These are phyloP conservation scores for Phialocephala subalpina DNA, from an alignment of 2,329 filamentous ascomycete species.

Conservation along the genomic window DNA sequence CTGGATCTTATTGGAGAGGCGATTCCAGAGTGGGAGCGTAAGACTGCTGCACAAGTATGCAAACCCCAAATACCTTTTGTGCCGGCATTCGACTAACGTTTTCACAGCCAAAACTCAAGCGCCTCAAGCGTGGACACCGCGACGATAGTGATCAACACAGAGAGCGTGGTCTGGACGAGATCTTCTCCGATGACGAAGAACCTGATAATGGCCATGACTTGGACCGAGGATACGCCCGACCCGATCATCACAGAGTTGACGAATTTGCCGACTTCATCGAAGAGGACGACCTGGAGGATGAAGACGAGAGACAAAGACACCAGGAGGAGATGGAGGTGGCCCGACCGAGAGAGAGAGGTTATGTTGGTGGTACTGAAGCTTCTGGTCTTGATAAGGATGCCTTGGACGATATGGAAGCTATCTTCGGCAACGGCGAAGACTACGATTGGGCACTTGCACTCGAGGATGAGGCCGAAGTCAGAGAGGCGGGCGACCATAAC, in stretches of 20 bases:
- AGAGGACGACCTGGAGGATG: slow-evolving; percentile 90
- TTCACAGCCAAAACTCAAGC: slow-evolving; percentile 86
- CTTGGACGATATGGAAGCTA: slow-evolving; percentile 93
- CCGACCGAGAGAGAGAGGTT: slow-evolving; percentile 75
- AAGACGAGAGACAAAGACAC: slow-evolving; percentile 77
- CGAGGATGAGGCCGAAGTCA: slow-evolving; percentile 85
- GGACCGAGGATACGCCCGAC: slow-evolving; percentile 46
- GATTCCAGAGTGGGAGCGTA: slow-evolving; percentile 73
- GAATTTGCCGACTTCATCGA: slow-evolving; percentile 98
- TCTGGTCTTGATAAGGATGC: slow-evolving; percentile 90
- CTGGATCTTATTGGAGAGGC: slow-evolving; percentile 91
- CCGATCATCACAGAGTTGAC: slow-evolving; percentile 68
- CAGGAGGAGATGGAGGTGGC: slow-evolving; percentile 90
- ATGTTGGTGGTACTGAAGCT: slow-evolving; percentile 76
- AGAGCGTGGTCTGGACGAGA: slow-evolving; percentile 82
- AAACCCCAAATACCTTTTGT: background rate
- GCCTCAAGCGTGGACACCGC: slow-evolving; percentile 89
- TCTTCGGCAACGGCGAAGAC: slow-evolving; percentile 94
- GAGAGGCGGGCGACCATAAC: slow-evolving; percentile 79
- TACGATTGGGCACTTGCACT: slow-evolving; percentile 94
- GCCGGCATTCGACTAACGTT: slow-evolving; percentile 24
- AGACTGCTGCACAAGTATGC: slow-evolving; percentile 73
- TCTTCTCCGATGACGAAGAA: slow-evolving; percentile 96
- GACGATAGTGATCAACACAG: slow-evolving; percentile 73
- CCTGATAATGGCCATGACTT: slow-evolving; percentile 62